phyloP scores from a whole-genome alignment of 1,284 basidiomycete genomes.

The Tilletia setariae region DNA sequence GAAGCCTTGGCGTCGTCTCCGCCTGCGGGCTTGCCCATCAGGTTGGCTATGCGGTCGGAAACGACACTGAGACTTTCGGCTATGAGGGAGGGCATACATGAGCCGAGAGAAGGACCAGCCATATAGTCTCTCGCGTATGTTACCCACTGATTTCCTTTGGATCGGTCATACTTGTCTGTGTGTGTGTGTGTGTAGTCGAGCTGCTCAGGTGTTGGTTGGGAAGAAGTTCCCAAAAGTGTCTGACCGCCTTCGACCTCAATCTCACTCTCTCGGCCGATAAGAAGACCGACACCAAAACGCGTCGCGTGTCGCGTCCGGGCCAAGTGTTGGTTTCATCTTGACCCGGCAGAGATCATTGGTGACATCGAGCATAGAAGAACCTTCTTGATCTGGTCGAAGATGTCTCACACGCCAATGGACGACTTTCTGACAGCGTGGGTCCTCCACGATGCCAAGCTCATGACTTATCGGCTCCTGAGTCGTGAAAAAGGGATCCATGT shows the following conservation, averaged over 20 bases:
- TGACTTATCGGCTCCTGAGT: conserved; percentile 43
- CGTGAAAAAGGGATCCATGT: conserved; percentile 38
- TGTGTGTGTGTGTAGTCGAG: not conserved
- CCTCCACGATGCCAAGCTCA: conserved; percentile 37
- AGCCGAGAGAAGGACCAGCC: too few relatives aligned
- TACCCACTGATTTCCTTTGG: conserved; percentile 23
- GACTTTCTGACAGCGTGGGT: conserved; percentile 33
- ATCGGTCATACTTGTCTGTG: not conserved
- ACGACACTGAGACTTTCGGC: conserved; percentile 36
- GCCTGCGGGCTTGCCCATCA: conserved; percentile 28
- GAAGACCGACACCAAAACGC: conserved; percentile 13
- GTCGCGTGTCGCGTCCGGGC: not conserved
- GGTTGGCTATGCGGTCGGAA: conserved; percentile 33
- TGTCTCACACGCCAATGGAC: conserved; percentile 7
- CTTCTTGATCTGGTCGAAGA: conserved; percentile 10
- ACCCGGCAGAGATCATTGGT: too few relatives aligned
- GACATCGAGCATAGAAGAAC: too few relatives aligned
- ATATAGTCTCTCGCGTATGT: not conserved
- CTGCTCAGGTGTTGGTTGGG: conserved; percentile 15
- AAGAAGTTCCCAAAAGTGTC: not conserved
- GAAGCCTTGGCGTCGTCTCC: not conserved
- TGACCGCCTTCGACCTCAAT: too few relatives aligned
- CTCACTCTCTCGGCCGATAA: not conserved
- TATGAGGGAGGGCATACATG: conserved; percentile 18
- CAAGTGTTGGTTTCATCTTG: too few relatives aligned